Percentiles rank a stretch among this genome's conserved stretches.
phyloP scores from a whole-genome alignment of 148 eudicot genomes.

The Silene uniflora region DNA sequence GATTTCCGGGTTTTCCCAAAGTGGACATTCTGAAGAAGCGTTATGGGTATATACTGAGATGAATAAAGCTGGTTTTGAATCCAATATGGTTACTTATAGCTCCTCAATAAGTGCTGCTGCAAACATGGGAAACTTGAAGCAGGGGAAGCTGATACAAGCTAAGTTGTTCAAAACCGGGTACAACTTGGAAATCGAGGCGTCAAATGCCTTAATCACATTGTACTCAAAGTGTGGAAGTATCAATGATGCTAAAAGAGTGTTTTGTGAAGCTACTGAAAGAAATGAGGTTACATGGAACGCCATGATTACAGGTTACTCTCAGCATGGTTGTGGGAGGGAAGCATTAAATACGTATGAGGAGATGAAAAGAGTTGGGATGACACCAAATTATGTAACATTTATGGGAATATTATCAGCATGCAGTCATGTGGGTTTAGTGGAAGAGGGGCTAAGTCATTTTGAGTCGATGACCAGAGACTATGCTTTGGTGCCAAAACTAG shows the following conservation, averaged over 20 bases:
- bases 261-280: conserved; percentile 45
- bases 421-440: conserved; percentile 90
- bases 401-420: conserved; percentile 84
- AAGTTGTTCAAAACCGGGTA: conserved; percentile 63
- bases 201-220: conserved; percentile 69
- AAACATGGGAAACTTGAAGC: conserved; percentile 58
- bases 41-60: conserved; percentile 56
- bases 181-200: conserved; percentile 60
- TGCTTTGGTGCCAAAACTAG: conserved; percentile 59
- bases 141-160: conserved; percentile 80
- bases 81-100: conserved; percentile 62
- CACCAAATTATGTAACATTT: conserved; percentile 72
- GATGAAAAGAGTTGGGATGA: conserved; percentile 53
- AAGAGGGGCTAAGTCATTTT: conserved; percentile 71
- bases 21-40: conserved; percentile 72
- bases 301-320: conserved; percentile 83
- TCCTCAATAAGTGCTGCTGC: conserved; percentile 91
- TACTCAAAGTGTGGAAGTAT: conserved; percentile 83
- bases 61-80: conserved; percentile 61
- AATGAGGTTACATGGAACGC: conserved; percentile 88
- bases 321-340: conserved; percentile 73
- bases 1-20: conserved; percentile 83
- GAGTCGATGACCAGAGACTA: conserved; percentile 65
- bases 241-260: conserved; percentile 62
- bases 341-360: conserved; percentile 64